Conservation (phyloP, 2,329 filamentous ascomycete genomes). For the Basipetospora chlamydospora region DNA sequence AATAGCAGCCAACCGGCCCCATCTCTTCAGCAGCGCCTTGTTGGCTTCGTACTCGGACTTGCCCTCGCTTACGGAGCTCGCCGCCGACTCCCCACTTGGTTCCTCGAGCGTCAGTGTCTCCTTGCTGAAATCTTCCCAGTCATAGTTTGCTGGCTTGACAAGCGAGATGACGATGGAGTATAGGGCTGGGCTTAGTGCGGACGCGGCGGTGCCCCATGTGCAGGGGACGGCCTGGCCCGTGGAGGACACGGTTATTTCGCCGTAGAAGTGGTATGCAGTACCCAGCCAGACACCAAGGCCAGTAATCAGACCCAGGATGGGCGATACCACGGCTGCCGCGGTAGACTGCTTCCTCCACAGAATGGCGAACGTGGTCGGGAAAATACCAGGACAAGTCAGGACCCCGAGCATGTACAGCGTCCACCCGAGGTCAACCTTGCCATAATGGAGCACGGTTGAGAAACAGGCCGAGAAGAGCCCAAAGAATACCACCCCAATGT, state of each 20-base stretch:
- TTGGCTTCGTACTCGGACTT: conserved; percentile 14
- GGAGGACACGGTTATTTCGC: conserved; percentile 29
- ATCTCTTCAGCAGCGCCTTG: conserved; percentile 25
- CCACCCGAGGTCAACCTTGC: conserved; percentile 38
- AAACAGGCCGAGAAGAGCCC: conserved; percentile 35
- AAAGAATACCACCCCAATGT: conserved; percentile 37
- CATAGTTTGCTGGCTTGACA: conserved; percentile 24
- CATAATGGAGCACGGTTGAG: conserved; percentile 37
- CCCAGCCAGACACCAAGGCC: conserved; percentile 39
- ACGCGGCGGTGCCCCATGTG: conserved; percentile 37
- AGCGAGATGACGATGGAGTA: conserved; percentile 33
- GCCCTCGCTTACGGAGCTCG: conserved; percentile 12
- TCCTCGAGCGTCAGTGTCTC: conserved; percentile 24
- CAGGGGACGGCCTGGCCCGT: conserved; percentile 35
- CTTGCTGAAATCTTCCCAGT: conserved; percentile 24
- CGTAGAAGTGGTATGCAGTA: conserved; percentile 28
- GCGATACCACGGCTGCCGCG: conserved; percentile 32
- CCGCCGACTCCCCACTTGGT: conserved; percentile 9
- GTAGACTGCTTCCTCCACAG: conserved; percentile 35
- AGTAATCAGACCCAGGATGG: conserved; percentile 32
- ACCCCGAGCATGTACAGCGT: conserved; percentile 40
- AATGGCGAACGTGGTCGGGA: conserved; percentile 37
- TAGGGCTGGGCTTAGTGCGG: conserved; percentile 23
- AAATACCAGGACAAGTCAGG: conserved; percentile 36
- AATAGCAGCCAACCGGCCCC: conserved; percentile 27